A percentile compares a stretch with the other conserved stretches of the same genome.
These are phyloP conservation scores for Cryptococcus maquisensis DNA, from an alignment of 1,284 basidiomycete genomes.

Conservation along the genomic window DNA sequence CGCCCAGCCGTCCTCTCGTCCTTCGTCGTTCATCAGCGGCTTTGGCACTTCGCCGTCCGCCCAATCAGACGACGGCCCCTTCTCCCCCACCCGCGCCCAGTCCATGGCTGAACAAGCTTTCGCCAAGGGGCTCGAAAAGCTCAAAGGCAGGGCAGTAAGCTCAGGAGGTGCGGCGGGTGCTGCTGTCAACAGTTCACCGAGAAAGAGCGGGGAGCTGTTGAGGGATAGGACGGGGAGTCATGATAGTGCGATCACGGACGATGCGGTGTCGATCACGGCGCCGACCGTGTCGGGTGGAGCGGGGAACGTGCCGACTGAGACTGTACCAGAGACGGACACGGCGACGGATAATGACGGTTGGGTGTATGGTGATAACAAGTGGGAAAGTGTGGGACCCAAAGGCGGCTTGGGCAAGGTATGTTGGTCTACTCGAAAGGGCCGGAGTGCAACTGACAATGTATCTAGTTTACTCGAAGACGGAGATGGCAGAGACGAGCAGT, in stretches of 20 bases:
- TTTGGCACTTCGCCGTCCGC: slow-evolving; percentile 15
- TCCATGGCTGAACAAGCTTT: slow-evolving; percentile 49
- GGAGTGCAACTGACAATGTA: background rate
- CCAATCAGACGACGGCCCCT: background rate
- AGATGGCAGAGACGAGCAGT: slow-evolving; percentile 79
- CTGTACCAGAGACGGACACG: slow-evolving; percentile 31
- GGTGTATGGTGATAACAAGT: slow-evolving; percentile 94
- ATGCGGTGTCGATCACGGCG: background rate
- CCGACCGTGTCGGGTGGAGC: background rate
- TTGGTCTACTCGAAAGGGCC: background rate
- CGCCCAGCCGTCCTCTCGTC: slow-evolving; percentile 7
- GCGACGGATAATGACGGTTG: slow-evolving; percentile 82
- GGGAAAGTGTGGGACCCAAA: slow-evolving; percentile 72
- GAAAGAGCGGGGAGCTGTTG: slow-evolving; percentile 20
- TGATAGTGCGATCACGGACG: slow-evolving; percentile 23
- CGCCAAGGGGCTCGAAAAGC: slow-evolving; percentile 46
- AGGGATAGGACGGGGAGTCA: slow-evolving; percentile 25
- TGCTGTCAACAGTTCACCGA: slow-evolving; percentile 10
- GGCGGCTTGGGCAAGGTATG: slow-evolving; percentile 77
- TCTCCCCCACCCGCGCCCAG: slow-evolving; percentile 19
- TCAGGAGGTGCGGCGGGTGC: background rate
- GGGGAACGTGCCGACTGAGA: slow-evolving; percentile 15
- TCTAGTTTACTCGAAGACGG: slow-evolving; percentile 72
- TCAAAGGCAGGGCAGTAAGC: slow-evolving; percentile 38
- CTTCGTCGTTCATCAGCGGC: slow-evolving; percentile 17